Evolutionary conservation across 2,329 filamentous ascomycete species (phyloP), one percentile per base, ranked within the genome.

Genomic region (Dactylellina parvicollis): DNA sequence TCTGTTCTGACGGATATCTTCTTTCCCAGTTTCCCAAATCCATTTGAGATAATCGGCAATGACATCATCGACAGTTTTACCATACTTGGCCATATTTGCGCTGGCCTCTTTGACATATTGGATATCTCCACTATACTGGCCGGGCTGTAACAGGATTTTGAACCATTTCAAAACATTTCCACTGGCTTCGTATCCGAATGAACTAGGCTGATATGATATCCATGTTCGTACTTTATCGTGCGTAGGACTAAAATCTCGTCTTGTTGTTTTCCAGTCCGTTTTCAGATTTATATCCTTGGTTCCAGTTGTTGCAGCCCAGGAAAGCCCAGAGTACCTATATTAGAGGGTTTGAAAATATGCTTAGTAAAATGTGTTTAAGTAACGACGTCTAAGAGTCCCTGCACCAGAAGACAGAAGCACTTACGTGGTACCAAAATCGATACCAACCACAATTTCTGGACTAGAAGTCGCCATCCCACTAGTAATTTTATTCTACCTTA

Each of bases 41-140:
- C 81, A 83, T 9, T 80, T 82, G 8, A 85, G 81, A 75, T 83
- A 87, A 73, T 84, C 84, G 9, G 82, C 82, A 40, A 83, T 82
- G n/a, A 83, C 66, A 44, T 76, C 75, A n/a, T 77, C 75, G 1
- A 75, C 65, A n/a, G 66, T 69, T 54, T 76, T 77, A 16, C 16
- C 18, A 9, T 50, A 14, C 20, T 50, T 16, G 12, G 3, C n/a
- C 8, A 61, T 30, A 14, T 36, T 38, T 7, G 30, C 42, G 26
- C 40, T 61, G 12, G 57, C 57, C 12, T 40, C 57, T 4, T 14
- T 30, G 2, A 61, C 34, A 20, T 61, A 24, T 16, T 61, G 26
- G 4, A 50, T 9, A 16, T 49, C 46, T 16, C 24, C 42, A 16
- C 28, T 16, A 38, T 61, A 61, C 7, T 49, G 28, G 9, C 32